phyloP scores from a whole-genome alignment of 352 stramenopile genomes.

The Pythium utonaiense region DNA sequence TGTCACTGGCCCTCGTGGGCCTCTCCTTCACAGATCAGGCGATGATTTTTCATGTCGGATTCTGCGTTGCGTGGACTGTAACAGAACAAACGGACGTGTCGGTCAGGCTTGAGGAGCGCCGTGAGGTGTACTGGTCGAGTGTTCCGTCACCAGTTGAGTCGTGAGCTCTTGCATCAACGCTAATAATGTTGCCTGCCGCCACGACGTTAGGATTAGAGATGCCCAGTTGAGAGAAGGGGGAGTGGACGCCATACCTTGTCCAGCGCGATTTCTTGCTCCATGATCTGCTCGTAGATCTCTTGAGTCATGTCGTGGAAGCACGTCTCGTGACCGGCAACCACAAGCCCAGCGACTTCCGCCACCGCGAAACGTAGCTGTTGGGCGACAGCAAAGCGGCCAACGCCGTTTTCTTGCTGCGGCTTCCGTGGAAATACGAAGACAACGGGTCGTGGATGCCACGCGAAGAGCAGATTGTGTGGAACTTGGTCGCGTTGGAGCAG shows the following conservation, averaged over 20 bases:
- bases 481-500: conserved; percentile 34
- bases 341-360: conserved; percentile 53
- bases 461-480: conserved; percentile 59
- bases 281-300: conserved; percentile 33
- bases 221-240: no score
- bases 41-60: no score
- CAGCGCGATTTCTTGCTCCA: conserved; percentile 50
- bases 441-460: conserved; percentile 5
- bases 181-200: no score
- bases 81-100: no score
- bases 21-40: no score
- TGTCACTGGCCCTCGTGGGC: no score
- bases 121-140: no score
- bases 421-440: conserved; percentile 61
- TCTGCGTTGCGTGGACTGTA: no score
- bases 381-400: conserved; percentile 2
- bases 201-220: no score
- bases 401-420: conserved; percentile 46
- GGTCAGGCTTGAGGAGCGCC: no score
- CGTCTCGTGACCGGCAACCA: conserved; percentile 35
- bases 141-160: no score
- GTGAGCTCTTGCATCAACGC: no score
- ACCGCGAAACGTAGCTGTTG: conserved; percentile 49
- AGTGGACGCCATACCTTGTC: conserved; percentile 24
- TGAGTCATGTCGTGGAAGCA: conserved; percentile 37